Evolutionary conservation across 2,329 filamentous ascomycete species (phyloP).

Genomic region (Emmonsiellopsis sp.): DNA sequence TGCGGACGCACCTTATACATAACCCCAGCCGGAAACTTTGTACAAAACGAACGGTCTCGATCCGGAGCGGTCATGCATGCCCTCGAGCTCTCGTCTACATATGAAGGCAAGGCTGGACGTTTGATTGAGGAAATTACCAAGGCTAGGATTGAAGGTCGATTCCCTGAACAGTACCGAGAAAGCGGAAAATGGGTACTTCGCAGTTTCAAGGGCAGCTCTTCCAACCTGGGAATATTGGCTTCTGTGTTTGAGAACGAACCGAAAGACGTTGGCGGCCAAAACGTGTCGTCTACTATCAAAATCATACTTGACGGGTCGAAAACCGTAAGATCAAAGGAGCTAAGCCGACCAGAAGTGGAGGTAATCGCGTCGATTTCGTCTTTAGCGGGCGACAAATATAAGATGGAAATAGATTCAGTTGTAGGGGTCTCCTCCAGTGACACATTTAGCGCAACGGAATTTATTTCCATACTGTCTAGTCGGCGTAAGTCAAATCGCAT

Average conservation of each 20-base stretch:
- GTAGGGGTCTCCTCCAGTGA: conserved; percentile 66
- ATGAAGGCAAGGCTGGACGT: conserved; percentile 67
- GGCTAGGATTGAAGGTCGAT: conserved; percentile 76
- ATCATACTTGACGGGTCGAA: conserved; percentile 30
- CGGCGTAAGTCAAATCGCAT: conserved; percentile 49
- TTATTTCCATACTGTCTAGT: conserved; percentile 65
- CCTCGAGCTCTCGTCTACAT: conserved; percentile 64
- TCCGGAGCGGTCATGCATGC: conserved; percentile 45
- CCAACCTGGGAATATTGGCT: conserved; percentile 45
- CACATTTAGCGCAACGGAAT: conserved; percentile 61
- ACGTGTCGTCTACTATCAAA: conserved; percentile 24
- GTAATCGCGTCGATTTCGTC: conserved; percentile 59
- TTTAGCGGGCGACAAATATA: conserved; percentile 54
- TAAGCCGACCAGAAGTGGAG: conserved; percentile 29
- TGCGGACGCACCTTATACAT: conserved; percentile 32
- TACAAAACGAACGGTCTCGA: conserved; percentile 8
- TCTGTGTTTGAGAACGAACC: conserved; percentile 34
- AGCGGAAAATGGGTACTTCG: conserved; percentile 71
- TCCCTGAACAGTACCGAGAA: conserved; percentile 75
- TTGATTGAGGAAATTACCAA: conserved; percentile 80
- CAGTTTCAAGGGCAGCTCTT: conserved; percentile 52
- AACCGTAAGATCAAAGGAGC: conserved; percentile 17
- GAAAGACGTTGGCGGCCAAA: conserved; percentile 45
- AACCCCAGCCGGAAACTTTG: conserved; percentile 17
- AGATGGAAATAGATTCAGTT: conserved; percentile 53